Conservation (phyloP, 78 protist species). For the Polysphondylium violaceum region DNA sequence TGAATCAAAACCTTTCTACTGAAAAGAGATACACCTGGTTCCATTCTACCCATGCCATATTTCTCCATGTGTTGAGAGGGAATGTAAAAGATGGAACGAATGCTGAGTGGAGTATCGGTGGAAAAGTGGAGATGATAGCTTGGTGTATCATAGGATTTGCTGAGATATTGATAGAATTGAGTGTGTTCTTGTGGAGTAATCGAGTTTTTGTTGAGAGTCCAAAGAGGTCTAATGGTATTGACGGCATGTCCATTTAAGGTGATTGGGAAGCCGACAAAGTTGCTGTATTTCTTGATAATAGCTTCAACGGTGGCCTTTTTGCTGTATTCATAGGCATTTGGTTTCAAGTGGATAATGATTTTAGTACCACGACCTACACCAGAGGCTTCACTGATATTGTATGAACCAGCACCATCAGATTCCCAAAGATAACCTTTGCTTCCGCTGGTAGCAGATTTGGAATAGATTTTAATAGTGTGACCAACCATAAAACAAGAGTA, state of each 20-base stretch:
- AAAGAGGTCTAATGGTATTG: slow-evolving; percentile 93
- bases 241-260: slow-evolving; percentile 84
- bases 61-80: slow-evolving; percentile 92
- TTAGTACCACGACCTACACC: slow-evolving; percentile 95
- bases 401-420: slow-evolving; percentile 84
- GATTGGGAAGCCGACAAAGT: slow-evolving; percentile 94
- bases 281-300: slow-evolving; percentile 89
- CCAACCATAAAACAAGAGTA: slow-evolving; percentile 98
- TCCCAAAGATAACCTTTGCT: slow-evolving; percentile 76
- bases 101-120: slow-evolving; percentile 88
- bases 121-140: slow-evolving; percentile 77
- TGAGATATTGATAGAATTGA: slow-evolving; percentile 84
- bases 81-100: slow-evolving; percentile 89
- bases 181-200: slow-evolving; percentile 91
- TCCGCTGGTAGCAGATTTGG: slow-evolving; percentile 37
- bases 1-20: slow-evolving; percentile 93
- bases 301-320: slow-evolving; percentile 65
- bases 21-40: slow-evolving; percentile 94
- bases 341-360: slow-evolving; percentile 87
- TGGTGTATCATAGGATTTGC: slow-evolving; percentile 85
- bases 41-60: slow-evolving; percentile 92
- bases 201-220: slow-evolving; percentile 86
- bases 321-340: slow-evolving; percentile 81
- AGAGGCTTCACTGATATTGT: slow-evolving; percentile 86
- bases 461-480: slow-evolving; percentile 74